Evolutionary conservation across 1,284 basidiomycete genomes (phyloP).

Genomic region (Phellinidium pouzarii): DNA sequence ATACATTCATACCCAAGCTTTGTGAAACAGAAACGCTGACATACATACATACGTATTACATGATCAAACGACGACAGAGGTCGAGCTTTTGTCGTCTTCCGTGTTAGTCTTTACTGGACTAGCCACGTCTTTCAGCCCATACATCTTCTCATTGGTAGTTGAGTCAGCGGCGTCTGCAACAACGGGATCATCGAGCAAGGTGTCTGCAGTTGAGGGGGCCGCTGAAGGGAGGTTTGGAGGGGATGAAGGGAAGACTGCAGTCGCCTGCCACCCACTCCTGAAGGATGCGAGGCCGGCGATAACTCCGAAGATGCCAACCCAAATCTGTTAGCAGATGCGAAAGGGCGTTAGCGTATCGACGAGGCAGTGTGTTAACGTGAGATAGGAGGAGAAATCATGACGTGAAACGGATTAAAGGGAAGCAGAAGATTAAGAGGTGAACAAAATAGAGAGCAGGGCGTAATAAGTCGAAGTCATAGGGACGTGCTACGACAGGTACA

Average conservation of each 20-base stretch:
- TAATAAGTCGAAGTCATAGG: no score
- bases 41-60: no score
- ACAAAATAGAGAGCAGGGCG: conserved; percentile 1
- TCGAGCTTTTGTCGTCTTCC: no score
- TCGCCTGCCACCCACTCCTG: conserved; percentile 70
- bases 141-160: no score
- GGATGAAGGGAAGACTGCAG: conserved; percentile 42
- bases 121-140: neutral
- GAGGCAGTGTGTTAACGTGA: conserved; percentile 1
- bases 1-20: no score
- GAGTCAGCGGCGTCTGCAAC: neutral
- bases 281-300: conserved; percentile 61
- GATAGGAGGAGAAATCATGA: neutral
- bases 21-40: no score
- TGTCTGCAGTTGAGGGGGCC: neutral
- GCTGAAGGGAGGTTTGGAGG: neutral
- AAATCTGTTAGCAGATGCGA: conserved; percentile 36
- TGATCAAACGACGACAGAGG: no score
- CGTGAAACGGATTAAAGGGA: no score
- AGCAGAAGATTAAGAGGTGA: no score
- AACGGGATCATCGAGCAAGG: neutral
- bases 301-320: conserved; percentile 57
- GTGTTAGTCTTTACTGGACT: neutral
- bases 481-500: no score
- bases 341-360: neutral